Evolutionary conservation across 2,329 filamentous ascomycete genomes (phyloP).

Genomic region (Fonsecaea nubica): DNA sequence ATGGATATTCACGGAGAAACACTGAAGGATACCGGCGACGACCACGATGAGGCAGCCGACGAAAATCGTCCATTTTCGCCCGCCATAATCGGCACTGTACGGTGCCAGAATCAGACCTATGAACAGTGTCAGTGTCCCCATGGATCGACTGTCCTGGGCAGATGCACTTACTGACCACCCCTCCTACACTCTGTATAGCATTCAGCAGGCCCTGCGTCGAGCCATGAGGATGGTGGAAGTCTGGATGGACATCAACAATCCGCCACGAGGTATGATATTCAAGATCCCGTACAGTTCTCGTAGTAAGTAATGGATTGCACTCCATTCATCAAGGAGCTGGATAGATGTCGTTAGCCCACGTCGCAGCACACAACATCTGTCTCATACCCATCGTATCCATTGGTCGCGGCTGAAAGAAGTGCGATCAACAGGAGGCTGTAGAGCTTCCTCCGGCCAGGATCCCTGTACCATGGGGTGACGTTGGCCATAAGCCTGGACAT

Average conservation of each 20-base stretch:
- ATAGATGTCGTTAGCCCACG: not conserved
- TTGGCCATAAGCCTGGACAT: conserved; percentile 24
- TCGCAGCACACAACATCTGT: not conserved
- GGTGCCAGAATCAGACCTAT: conserved; percentile 42
- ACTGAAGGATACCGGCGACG: conserved; percentile 48
- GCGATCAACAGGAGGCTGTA: conserved; percentile 61
- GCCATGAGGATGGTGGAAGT: conserved; percentile 48
- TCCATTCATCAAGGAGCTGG: conserved; percentile 24
- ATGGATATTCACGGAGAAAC: conserved; percentile 39
- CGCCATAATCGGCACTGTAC: conserved; percentile 57
- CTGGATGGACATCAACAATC: conserved; percentile 4
- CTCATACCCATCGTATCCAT: conserved; percentile 29
- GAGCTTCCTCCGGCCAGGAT: conserved; percentile 63
- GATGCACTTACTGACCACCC: conserved; percentile 16
- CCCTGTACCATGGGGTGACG: conserved; percentile 55
- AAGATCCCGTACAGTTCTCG: conserved; percentile 2
- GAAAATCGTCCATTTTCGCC: conserved; percentile 55
- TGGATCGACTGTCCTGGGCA: too few relatives aligned
- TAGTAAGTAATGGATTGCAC: conserved; percentile 14
- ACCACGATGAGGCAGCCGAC: conserved; percentile 56
- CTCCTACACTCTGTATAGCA: conserved; percentile 30
- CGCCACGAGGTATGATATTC: not conserved
- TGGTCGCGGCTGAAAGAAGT: conserved; percentile 61
- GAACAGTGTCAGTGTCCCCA: not conserved
- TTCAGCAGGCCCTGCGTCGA: conserved; percentile 53